phyloP scores from a whole-genome alignment of 2,329 filamentous ascomycete species.

The Hirsutella rhossiliensis region DNA sequence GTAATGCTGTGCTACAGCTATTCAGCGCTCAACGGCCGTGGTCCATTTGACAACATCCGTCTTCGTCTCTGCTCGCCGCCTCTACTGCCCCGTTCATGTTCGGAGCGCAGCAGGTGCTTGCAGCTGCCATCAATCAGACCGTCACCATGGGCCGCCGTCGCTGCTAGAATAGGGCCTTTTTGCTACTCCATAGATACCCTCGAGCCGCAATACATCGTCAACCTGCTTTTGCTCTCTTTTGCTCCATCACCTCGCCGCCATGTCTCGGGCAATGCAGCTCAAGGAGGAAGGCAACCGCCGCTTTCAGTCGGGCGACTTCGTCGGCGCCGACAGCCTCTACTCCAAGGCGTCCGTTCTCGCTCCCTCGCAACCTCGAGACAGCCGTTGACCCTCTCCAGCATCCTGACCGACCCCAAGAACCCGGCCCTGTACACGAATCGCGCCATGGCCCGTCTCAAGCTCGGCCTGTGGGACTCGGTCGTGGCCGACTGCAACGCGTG shows the following conservation, averaged over 20 bases:
- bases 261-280: slow-evolving; percentile 26
- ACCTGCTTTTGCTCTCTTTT: neutral
- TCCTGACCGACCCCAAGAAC: slow-evolving; percentile 67
- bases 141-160: no score
- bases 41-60: no score
- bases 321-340: slow-evolving; percentile 55
- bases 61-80: no score
- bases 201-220: no score
- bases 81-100: no score
- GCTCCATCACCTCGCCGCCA: slow-evolving; percentile 4
- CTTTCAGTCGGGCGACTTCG: slow-evolving; percentile 54
- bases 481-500: slow-evolving; percentile 68
- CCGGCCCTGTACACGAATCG: slow-evolving; percentile 80
- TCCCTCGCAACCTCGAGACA: neutral
- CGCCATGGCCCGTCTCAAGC: slow-evolving; percentile 67
- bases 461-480: slow-evolving; percentile 60
- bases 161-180: no score
- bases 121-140: no score
- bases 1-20: no score
- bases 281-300: slow-evolving; percentile 51
- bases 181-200: no score
- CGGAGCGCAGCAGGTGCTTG: no score
- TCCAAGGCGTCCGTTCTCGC: slow-evolving; percentile 49
- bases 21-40: no score
- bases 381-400: slow-evolving; percentile 31